These are phyloP conservation scores for Verticillium dahliae DNA, from an alignment of 2,329 filamentous ascomycete species.

Conservation along the genomic window DNA sequence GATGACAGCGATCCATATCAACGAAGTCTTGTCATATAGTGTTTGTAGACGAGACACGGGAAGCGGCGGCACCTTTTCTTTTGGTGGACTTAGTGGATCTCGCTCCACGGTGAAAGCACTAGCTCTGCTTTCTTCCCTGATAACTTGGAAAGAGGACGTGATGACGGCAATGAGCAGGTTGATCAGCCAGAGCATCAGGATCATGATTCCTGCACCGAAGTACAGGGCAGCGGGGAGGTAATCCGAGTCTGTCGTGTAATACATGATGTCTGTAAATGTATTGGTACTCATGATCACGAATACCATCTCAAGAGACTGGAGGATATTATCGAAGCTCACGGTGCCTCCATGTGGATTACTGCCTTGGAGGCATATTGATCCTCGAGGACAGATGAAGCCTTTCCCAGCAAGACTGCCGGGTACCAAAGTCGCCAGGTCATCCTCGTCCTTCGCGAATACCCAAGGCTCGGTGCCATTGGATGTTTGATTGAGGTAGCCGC, in stretches of 20 bases:
- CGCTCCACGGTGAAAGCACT: constrained; percentile 85
- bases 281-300: constrained; percentile 99
- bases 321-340: constrained; percentile 90
- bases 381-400: constrained; percentile 79
- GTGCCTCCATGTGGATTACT: constrained; percentile 76
- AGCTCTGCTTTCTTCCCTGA: constrained; percentile 88
- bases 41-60: constrained; percentile 52
- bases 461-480: constrained; percentile 56
- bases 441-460: constrained; percentile 36
- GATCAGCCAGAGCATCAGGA: constrained; percentile 93
- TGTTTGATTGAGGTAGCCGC: constrained; percentile 64
- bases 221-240: constrained; percentile 81
- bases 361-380: constrained; percentile 77
- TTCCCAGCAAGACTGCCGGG: constrained; percentile 55
- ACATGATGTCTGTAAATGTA: constrained; percentile 92
- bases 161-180: constrained; percentile 95
- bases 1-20: constrained; percentile 78
- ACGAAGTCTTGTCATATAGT: constrained; percentile 66
- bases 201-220: constrained; percentile 68
- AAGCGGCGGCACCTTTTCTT: constrained; percentile 17
- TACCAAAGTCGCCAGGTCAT: constrained; percentile 30
- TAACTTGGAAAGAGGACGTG: constrained; percentile 96
- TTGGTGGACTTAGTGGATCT: constrained; percentile 29
- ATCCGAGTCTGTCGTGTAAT: constrained; percentile 86
- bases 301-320: constrained; percentile 85